Evolutionary conservation across 2,329 filamentous ascomycete species (phyloP).

Genomic region (Pestalotiopsis sp.): DNA sequence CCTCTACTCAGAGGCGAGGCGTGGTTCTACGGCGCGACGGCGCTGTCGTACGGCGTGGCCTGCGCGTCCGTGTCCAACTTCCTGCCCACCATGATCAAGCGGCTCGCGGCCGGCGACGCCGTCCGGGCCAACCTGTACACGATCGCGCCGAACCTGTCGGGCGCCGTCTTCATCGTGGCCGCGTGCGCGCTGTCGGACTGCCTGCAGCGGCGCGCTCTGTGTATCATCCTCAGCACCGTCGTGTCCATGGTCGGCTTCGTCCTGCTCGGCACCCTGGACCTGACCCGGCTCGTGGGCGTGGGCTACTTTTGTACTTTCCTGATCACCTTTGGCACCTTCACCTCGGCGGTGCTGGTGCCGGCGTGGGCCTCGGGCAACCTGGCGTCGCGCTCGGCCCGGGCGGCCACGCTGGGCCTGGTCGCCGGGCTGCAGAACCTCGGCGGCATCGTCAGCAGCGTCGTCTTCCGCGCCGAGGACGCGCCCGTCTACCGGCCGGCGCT

Average conservation of each 20-base stretch:
- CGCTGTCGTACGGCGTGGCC: slow-evolving; percentile 20
- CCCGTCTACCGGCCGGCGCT: slow-evolving; percentile 22
- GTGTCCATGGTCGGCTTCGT: slow-evolving; percentile 23
- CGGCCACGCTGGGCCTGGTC: slow-evolving; percentile 19
- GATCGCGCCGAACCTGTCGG: slow-evolving; percentile 26
- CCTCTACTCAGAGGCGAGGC: slow-evolving; percentile 15
- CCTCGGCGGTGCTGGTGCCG: slow-evolving; percentile 21
- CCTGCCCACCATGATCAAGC: slow-evolving; percentile 33
- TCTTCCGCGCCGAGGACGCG: slow-evolving; percentile 21
- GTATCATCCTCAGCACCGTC: slow-evolving; percentile 20
- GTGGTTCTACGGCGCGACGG: slow-evolving; percentile 19
- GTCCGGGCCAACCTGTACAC: slow-evolving; percentile 29
- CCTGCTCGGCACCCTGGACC: slow-evolving; percentile 22
- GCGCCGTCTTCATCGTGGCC: slow-evolving; percentile 16
- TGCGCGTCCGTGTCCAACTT: slow-evolving; percentile 19
- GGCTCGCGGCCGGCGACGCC: slow-evolving; percentile 34
- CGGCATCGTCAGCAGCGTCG: slow-evolving; percentile 20
- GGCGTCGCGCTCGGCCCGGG: slow-evolving; percentile 18
- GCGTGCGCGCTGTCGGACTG: slow-evolving; percentile 18
- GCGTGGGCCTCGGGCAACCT: slow-evolving; percentile 20
- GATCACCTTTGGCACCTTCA: slow-evolving; percentile 25
- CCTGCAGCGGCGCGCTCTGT: slow-evolving; percentile 20
- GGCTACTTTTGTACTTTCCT: slow-evolving; percentile 28
- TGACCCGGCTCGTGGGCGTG: slow-evolving; percentile 20
- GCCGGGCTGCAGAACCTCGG: slow-evolving; percentile 18